Base-by-base conservation (phyloP, 2,329 filamentous ascomycete genomes). In the Pseudocercospora pini-densiflorae region DNA sequence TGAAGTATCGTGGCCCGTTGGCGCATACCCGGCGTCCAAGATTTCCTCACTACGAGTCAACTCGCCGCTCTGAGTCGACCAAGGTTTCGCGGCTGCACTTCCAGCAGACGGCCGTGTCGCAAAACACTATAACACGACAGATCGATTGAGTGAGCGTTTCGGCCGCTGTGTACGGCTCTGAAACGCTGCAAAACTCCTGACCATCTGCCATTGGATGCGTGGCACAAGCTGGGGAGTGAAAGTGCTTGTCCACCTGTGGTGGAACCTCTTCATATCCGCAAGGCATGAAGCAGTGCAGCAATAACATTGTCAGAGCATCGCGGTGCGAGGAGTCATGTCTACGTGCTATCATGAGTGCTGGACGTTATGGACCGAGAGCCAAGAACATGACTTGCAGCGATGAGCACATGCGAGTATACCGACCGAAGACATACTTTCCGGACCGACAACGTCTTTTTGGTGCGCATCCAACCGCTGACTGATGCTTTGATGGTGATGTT, bases 41-140 rank as follows among this genome's bases (percentile, higher is more conserved):
- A 54, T 29, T 55, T 31, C 51, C 33, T 19, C 27, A n/a, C 51
- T 10, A 4, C 51, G 51, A 55, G 51, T 55, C 51, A 54, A 55
- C 23, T 19, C 16, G 24, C 16, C 24, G 21, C 21, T 54, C 51
- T 54, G 51, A 54, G 29, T 54, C 51, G 24, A 54, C 24, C 51
- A 54, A 29, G 12, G 2, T 54, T 54, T 54, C 24, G 51, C 49
- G 14, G 10, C 49, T 19, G 24, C 19, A 21, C 23, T 23, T 21
- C 47, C 47, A 51, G 47, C 16, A 24, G n/a, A 45, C 40, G 12
- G 40, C 19, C 40, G 23, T 29, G 49, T 19, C 49, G 23, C 49
- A 14, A 47, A n/a, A 47, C 43, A 47, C 43, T 5, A 47, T 19
- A n/a, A 23, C n/a, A 12, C n/a, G 23, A 49, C 10, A 51, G 4